These are phyloP conservation scores for Kwoniella botswanensis DNA, from an alignment of 768 basidiomycete genomes.

Conservation along the genomic window DNA sequence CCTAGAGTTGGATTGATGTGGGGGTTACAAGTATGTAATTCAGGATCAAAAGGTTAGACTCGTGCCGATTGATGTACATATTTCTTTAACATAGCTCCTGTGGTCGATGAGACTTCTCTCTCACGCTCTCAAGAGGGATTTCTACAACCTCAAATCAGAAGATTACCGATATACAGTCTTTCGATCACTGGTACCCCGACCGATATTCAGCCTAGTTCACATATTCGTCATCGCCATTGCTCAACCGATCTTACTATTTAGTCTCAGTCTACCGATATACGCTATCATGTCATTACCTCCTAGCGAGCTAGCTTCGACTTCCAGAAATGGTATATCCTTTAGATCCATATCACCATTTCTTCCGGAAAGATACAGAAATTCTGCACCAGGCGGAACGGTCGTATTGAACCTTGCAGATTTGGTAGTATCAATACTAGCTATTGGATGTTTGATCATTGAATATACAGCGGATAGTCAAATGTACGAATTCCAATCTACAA, in stretches of 20 bases:
- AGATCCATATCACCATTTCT: constrained; percentile 28
- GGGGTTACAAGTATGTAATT: constrained; percentile 64
- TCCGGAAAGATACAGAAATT: constrained; percentile 18
- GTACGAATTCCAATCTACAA: constrained; percentile 76
- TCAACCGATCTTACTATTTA: constrained; percentile 80
- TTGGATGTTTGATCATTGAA: constrained; percentile 70
- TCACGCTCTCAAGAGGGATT: constrained; percentile 81
- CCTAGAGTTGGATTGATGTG: constrained; percentile 71
- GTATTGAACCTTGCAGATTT: constrained; percentile 71
- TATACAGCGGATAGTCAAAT: constrained; percentile 92
- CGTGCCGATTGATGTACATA: no score
- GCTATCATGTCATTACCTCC: constrained; percentile 56
- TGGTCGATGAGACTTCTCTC: constrained; percentile 67
- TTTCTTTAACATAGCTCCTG: constrained; percentile 21
- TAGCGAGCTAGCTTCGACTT: constrained; percentile 31
- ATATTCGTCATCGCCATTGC: constrained; percentile 75
- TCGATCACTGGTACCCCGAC: constrained; percentile 65
- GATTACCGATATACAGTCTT: constrained; percentile 91
- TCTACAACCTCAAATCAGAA: constrained; percentile 65
- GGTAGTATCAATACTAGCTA: constrained; percentile 66
- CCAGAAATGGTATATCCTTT: constrained; percentile 23
- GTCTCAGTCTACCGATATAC: constrained; percentile 61
- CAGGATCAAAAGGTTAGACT: no score
- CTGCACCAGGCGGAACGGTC: constrained; percentile 60
- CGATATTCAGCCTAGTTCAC: constrained; percentile 69